Conservation (phyloP, 140 eudicot species). For the Ambrosia hybrid region DNA sequence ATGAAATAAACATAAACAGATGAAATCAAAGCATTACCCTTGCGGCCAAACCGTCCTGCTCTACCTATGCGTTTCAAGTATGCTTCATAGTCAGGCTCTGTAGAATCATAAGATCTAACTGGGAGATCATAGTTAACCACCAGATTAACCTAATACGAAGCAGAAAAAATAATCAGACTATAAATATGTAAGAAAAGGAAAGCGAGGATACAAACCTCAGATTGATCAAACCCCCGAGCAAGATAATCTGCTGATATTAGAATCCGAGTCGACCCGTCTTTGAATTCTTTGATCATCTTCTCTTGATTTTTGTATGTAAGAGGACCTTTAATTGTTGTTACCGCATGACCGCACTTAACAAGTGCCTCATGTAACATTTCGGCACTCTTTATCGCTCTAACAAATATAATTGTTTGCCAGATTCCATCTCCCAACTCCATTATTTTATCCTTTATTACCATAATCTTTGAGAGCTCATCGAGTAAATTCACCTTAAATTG, state of each 20-base stretch:
- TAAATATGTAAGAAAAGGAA: neutral
- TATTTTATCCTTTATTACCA: constrained; percentile 28
- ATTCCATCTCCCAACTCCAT: constrained; percentile 34
- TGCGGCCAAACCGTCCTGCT: constrained; percentile 94
- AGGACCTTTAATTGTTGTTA: constrained; percentile 82
- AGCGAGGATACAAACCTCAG: constrained; percentile 70
- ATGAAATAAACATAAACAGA: too few relatives aligned
- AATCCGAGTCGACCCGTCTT: constrained; percentile 78
- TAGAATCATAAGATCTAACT: constrained; percentile 26
- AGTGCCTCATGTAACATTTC: constrained; percentile 55
- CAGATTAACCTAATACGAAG: constrained; percentile 43
- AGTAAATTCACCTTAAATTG: neutral
- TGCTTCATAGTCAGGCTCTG: constrained; percentile 72
- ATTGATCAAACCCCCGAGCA: constrained; percentile 89
- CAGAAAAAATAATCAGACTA: neutral
- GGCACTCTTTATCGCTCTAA: constrained; percentile 62
- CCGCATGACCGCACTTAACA: constrained; percentile 60
- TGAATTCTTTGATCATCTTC: constrained; percentile 74
- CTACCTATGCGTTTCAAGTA: constrained; percentile 87
- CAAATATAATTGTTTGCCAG: constrained; percentile 51
- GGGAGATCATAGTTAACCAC: constrained; percentile 37
- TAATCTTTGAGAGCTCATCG: constrained; percentile 56
- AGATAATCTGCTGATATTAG: constrained; percentile 86
- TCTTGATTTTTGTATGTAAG: constrained; percentile 64
- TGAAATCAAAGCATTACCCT: constrained; percentile 40